These are phyloP conservation scores for Starmerella sp. DNA, from an alignment of 805 yeast genomes.

Conservation along the genomic window DNA sequence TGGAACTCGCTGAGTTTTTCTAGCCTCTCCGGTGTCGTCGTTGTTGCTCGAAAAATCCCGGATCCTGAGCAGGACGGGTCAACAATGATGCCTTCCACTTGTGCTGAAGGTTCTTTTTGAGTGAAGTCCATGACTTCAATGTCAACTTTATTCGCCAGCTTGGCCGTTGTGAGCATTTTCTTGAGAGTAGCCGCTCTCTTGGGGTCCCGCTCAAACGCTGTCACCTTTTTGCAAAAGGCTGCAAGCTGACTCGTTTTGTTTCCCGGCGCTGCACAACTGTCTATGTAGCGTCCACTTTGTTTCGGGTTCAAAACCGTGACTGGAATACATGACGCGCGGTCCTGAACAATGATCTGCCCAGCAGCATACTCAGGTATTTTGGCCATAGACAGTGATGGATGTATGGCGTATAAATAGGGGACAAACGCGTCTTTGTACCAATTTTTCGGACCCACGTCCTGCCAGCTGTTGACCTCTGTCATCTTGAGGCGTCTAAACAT, in stretches of 20 bases:
- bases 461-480: conserved; percentile 21
- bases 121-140: conserved; percentile 52
- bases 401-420: conserved; percentile 69
- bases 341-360: conserved; percentile 85
- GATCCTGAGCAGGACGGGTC: conserved; percentile 98
- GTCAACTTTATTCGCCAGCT: conserved; percentile 39
- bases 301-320: conserved; percentile 64
- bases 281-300: conserved; percentile 44
- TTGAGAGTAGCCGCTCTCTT: conserved; percentile 57
- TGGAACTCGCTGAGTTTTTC: conserved; percentile 76
- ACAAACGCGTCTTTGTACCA: conserved; percentile 59
- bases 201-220: conserved; percentile 80
- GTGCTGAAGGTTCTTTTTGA: conserved; percentile 41
- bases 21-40: conserved; percentile 39
- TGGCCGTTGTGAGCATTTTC: conserved; percentile 73
- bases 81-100: conserved; percentile 70
- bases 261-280: conserved; percentile 97
- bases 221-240: conserved; percentile 38
- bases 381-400: conserved; percentile 62
- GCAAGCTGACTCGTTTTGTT: conserved; percentile 93
- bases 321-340: conserved; percentile 94
- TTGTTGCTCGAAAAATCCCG: conserved; percentile 60
- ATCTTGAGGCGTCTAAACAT: conserved; percentile 23
- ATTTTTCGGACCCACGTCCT: conserved; percentile 23
- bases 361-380: conserved; percentile 53